Evolutionary conservation across 257 asterid genomes (phyloP).

Genomic region (Petunia axillaris): DNA sequence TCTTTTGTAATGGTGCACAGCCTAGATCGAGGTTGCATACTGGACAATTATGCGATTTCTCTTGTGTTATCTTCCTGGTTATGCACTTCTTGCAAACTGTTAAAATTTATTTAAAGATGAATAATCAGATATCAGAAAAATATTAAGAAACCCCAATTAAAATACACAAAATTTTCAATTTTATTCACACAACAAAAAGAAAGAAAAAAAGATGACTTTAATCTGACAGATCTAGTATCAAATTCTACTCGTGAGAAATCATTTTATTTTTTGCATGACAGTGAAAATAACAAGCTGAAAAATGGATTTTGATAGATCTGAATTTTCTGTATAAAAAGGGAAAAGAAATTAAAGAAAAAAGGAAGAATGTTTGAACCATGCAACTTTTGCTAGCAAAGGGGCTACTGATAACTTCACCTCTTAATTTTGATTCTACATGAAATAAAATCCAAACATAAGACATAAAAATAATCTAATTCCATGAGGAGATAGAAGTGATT

Average conservation of each 20-base stretch:
- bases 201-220: neutral
- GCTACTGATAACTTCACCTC: neutral
- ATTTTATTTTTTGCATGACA: neutral
- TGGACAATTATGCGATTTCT: constrained; percentile 55
- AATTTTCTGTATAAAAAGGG: neutral
- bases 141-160: neutral
- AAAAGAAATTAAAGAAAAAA: neutral
- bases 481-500: neutral
- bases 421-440: neutral
- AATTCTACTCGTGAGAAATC: neutral
- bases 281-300: neutral
- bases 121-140: neutral
- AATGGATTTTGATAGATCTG: neutral
- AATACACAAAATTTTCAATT: neutral
- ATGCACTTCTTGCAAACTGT: constrained; percentile 74
- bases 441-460: neutral
- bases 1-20: constrained; percentile 61
- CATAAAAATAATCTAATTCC: neutral
- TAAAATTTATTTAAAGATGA: neutral
- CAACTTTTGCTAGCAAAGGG: neutral
- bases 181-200: neutral
- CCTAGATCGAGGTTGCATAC: constrained; percentile 58
- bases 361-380: neutral
- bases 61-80: constrained; percentile 48
- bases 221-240: neutral